These are phyloP conservation scores for Tremella fuciformis DNA, from an alignment of 768 basidiomycete genomes.

Conservation along the genomic window DNA sequence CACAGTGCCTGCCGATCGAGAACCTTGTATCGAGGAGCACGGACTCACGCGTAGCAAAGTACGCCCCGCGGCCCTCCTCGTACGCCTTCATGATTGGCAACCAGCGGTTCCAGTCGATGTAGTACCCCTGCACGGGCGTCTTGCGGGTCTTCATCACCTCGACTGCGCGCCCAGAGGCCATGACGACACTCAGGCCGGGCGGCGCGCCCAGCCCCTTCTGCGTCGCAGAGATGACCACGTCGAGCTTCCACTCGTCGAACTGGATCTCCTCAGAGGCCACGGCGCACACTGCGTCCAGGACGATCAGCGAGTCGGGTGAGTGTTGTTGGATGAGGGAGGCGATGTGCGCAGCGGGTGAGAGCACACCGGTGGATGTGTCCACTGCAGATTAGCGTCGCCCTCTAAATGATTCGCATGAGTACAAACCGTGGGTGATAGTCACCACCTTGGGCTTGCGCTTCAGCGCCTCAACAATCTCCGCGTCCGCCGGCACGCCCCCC, in stretches of 20 bases:
- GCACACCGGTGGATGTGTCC: conserved; percentile 62
- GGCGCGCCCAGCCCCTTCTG: conserved; percentile 77
- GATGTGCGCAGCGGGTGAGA: conserved; percentile 77
- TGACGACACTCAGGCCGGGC: conserved; percentile 83
- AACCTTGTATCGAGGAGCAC: too few species aligned
- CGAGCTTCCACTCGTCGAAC: conserved; percentile 90
- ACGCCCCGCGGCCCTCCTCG: conserved; percentile 72
- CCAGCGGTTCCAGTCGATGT: conserved; percentile 84
- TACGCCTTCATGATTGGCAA: conserved; percentile 92
- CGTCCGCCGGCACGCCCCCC: conserved; percentile 64
- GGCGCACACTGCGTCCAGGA: conserved; percentile 91
- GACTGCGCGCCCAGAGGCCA: conserved; percentile 76
- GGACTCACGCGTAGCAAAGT: conserved; percentile 73
- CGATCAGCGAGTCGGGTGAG: conserved; percentile 81
- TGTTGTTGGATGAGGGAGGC: conserved; percentile 67
- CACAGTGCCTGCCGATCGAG: too few species aligned
- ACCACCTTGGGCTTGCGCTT: conserved; percentile 79
- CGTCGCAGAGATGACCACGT: conserved; percentile 63
- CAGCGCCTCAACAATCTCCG: conserved; percentile 58
- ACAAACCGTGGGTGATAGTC: conserved; percentile 77
- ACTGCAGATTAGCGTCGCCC: conserved; percentile 26
- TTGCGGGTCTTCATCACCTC: conserved; percentile 65
- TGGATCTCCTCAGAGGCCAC: conserved; percentile 93
- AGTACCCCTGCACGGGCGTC: conserved; percentile 71
- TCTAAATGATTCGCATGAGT: not conserved